Evolutionary conservation across 805 yeast genomes (phyloP).

Genomic region (Sugiyamaella marilandica): DNA sequence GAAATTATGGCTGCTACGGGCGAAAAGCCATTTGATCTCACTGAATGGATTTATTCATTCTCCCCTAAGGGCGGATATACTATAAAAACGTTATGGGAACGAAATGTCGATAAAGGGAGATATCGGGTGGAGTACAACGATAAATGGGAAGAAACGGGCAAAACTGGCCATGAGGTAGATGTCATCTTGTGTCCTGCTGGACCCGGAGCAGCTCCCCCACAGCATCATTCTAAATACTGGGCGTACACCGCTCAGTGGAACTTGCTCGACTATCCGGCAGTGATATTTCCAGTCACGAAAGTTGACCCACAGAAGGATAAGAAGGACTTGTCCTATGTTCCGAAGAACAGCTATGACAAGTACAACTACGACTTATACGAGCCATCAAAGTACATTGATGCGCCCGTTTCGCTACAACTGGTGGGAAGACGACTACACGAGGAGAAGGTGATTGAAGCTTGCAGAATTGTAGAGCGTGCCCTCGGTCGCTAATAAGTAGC

Average conservation of each 20-base stretch:
- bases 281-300: slow-evolving; percentile 53
- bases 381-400: slow-evolving; percentile 50
- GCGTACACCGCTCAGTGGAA: slow-evolving; percentile 56
- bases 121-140: slow-evolving; percentile 32
- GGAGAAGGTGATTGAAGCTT: slow-evolving; percentile 51
- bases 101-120: slow-evolving; percentile 31
- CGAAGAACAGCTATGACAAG: neutral
- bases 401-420: slow-evolving; percentile 62
- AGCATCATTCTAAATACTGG: slow-evolving; percentile 32
- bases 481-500: slow-evolving; percentile 9
- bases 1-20: slow-evolving; percentile 56
- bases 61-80: slow-evolving; percentile 4
- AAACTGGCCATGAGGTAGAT: slow-evolving; percentile 26
- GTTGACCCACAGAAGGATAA: slow-evolving; percentile 39
- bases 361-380: slow-evolving; percentile 42
- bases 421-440: slow-evolving; percentile 58
- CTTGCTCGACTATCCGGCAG: slow-evolving; percentile 52
- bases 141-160: slow-evolving; percentile 34
- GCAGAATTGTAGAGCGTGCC: slow-evolving; percentile 40
- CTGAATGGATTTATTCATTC: slow-evolving; percentile 9
- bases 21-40: slow-evolving; percentile 49
- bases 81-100: slow-evolving; percentile 12
- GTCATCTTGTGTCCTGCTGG: slow-evolving; percentile 39
- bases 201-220: slow-evolving; percentile 24
- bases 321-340: neutral